These are phyloP conservation scores for Alternaria conjuncta DNA, from an alignment of 2,329 filamentous ascomycete species.

Conservation along the genomic window DNA sequence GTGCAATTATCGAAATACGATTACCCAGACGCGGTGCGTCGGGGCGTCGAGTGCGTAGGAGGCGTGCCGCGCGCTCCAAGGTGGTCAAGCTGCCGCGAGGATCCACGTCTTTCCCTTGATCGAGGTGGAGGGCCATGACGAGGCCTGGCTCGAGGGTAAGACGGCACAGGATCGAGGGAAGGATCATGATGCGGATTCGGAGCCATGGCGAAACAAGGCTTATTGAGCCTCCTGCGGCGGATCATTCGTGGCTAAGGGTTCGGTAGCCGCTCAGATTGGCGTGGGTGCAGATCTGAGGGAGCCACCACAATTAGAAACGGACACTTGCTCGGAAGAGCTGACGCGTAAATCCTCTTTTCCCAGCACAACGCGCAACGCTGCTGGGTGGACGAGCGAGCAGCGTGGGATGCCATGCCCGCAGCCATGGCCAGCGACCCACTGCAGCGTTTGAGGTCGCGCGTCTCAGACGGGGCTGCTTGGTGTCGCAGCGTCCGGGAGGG, in stretches of 20 bases:
- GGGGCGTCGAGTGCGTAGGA: not conserved
- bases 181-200: not conserved
- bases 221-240: not conserved
- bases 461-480: not conserved
- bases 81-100: not conserved
- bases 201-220: slow-evolving; percentile 2
- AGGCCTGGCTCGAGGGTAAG: not conserved
- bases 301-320: slow-evolving; percentile 2
- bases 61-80: not conserved
- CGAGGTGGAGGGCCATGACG: not conserved
- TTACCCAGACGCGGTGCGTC: not conserved
- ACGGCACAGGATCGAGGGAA: not conserved
- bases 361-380: slow-evolving; percentile 3
- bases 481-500: slow-evolving; percentile 1
- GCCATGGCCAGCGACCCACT: not conserved
- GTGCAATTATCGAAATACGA: not conserved
- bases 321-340: slow-evolving; percentile 1
- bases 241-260: not conserved
- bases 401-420: not conserved
- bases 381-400: not conserved
- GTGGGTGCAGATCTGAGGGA: slow-evolving; percentile 4
- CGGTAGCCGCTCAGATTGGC: slow-evolving; percentile 4
- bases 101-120: not conserved
- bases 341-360: slow-evolving; percentile 5
- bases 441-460: not conserved